These are phyloP conservation scores for Metschnikowia cubensis DNA, from an alignment of 805 yeast genomes.

Conservation along the genomic window DNA sequence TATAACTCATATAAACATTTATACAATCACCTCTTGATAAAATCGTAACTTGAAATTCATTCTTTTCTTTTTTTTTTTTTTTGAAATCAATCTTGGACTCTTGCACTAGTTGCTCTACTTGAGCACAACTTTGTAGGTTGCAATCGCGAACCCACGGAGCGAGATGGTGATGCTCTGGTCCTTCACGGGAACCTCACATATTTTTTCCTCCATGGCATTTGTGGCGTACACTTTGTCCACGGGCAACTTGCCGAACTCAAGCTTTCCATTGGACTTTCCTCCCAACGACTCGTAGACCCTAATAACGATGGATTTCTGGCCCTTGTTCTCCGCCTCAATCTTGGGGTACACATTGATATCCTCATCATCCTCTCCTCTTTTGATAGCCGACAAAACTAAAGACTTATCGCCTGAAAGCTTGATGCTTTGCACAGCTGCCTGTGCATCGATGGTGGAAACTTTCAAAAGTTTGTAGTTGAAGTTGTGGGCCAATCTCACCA, in stretches of 20 bases:
- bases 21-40: too few relatives aligned
- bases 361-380: constrained; percentile 83
- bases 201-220: constrained; percentile 54
- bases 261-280: constrained; percentile 56
- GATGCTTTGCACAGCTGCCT: constrained; percentile 13
- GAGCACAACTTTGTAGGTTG: constrained; percentile 52
- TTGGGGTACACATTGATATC: constrained; percentile 46
- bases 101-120: constrained; percentile 5
- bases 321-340: constrained; percentile 43
- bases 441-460: constrained; percentile 9
- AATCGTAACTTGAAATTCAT: neutral
- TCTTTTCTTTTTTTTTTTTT: neutral
- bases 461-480: constrained; percentile 57
- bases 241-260: constrained; percentile 43
- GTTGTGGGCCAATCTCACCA: constrained; percentile 72
- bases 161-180: constrained; percentile 37
- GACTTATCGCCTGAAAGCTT: constrained; percentile 49
- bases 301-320: constrained; percentile 48
- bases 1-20: too few relatives aligned
- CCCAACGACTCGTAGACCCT: constrained; percentile 89
- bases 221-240: constrained; percentile 50
- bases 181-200: constrained; percentile 35
- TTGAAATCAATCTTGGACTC: neutral
- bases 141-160: constrained; percentile 77
- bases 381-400: constrained; percentile 69